A percentile compares a stretch with the other conserved stretches of the same genome.
Evolutionary conservation across 768 basidiomycete genomes (phyloP).

Genomic region (Auricularia heimuer): DNA sequence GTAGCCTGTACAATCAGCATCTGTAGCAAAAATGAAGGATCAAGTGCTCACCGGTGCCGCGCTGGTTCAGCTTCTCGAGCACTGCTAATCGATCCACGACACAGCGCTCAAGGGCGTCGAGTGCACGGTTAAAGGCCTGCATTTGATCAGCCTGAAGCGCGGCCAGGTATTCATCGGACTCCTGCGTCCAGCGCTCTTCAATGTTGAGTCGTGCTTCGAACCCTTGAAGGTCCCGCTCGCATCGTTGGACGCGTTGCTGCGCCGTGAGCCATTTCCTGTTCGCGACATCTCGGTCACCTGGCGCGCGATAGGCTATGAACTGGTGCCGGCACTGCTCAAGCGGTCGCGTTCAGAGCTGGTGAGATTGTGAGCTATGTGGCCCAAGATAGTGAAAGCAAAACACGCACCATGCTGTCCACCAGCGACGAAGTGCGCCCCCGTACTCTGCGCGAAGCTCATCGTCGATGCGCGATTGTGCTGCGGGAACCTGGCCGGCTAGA

Average conservation of each 20-base stretch:
- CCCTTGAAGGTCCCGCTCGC: background rate
- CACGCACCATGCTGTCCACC: too few relatives aligned
- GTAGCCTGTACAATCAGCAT: background rate
- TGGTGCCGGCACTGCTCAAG: too few relatives aligned
- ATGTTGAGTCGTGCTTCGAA: background rate
- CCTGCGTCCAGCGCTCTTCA: background rate
- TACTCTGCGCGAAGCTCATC: too few relatives aligned
- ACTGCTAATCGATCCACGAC: background rate
- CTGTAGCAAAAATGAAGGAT: background rate
- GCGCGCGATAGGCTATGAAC: background rate
- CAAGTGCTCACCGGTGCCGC: background rate
- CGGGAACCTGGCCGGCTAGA: too few relatives aligned
- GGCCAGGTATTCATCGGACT: background rate
- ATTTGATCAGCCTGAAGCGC: background rate
- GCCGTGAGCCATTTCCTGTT: background rate
- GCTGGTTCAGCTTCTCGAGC: background rate
- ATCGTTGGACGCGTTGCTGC: background rate
- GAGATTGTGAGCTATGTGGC: too few relatives aligned
- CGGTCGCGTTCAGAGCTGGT: background rate
- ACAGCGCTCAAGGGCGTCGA: background rate
- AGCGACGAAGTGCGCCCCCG: too few relatives aligned
- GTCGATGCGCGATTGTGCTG: too few relatives aligned
- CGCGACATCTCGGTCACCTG: background rate
- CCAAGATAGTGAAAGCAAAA: too few relatives aligned
- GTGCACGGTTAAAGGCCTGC: background rate